Base-by-base conservation (phyloP, 768 basidiomycete genomes). In the Hygrophorus pudorinus region DNA sequence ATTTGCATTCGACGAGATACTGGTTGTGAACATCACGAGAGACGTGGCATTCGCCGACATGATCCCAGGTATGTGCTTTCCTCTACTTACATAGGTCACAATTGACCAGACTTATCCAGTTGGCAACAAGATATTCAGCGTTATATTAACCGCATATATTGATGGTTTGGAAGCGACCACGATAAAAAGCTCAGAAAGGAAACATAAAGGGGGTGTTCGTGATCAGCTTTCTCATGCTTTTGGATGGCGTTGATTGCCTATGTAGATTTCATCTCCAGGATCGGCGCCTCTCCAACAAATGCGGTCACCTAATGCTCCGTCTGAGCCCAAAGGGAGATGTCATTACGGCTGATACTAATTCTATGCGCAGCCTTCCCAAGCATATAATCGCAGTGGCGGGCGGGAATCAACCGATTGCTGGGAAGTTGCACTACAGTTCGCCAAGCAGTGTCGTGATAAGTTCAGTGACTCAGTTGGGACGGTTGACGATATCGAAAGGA, bases 71-170 rank as follows among this genome's bases (percentile, higher is more conserved):
- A 44, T 42, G 40, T 47, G 30, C 38, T 30, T 41, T 47, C 40
- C 47, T 45, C 28, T 45, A 41, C 31, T 17, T 44, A 34, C 17
- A 48, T n/a, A 27, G 41, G 21, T 42, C 39, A 45, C 21, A 51
- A 38, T 39, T 51, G 51, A 49, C 50, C 40, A 40, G 41, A 38
- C 36, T 38, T 18, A 39, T 21, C 24, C 44, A 51, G 53, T 53
- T 17, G 10, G 38, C 32, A 55, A 55, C 36, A 55, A 53, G 37
- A 47, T 55, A 42, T 55, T 55, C 33, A 42, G 53, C 16, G 24
- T 55, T 11, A 35, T 55, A 20, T 41, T 55, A 32, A 36, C 47
- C n/a, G 51, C 47, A 33, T 55, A 55, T 49, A 51, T 48, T 6
- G 47, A 55, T 16, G 38, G 47, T 46, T 37, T 55, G 34, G 42